Evolutionary conservation across 2,329 filamentous ascomycete species (phyloP).

Genomic region (Diplodia scrobiculata): DNA sequence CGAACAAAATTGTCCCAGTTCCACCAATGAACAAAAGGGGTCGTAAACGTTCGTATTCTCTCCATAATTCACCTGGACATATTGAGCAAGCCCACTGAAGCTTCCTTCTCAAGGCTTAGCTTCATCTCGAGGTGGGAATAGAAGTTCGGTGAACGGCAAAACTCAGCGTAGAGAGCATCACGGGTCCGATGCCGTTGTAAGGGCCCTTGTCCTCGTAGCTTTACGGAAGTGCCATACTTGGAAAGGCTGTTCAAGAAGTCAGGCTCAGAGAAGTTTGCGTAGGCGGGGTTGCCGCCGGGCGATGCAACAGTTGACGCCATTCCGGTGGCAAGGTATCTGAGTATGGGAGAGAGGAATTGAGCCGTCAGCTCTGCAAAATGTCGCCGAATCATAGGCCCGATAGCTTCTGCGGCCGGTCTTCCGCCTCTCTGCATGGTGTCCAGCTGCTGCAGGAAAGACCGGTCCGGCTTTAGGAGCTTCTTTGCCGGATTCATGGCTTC

Average conservation of each 20-base stretch:
- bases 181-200: slow-evolving; percentile 44
- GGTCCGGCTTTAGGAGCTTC: slow-evolving; percentile 46
- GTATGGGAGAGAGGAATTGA: slow-evolving; percentile 47
- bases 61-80: neutral
- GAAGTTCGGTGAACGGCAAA: slow-evolving; percentile 46
- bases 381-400: slow-evolving; percentile 45
- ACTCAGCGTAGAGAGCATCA: slow-evolving; percentile 44
- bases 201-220: slow-evolving; percentile 44
- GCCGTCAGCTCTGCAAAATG: slow-evolving; percentile 48
- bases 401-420: slow-evolving; percentile 29
- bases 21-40: slow-evolving; percentile 11
- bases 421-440: slow-evolving; percentile 36
- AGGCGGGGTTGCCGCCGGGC: slow-evolving; percentile 43
- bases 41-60: neutral
- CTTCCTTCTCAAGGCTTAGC: slow-evolving; percentile 46
- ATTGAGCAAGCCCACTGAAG: slow-evolving; percentile 42
- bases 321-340: slow-evolving; percentile 46
- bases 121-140: slow-evolving; percentile 50
- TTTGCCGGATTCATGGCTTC: slow-evolving; percentile 43
- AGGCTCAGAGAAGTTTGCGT: slow-evolving; percentile 44
- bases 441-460: slow-evolving; percentile 39
- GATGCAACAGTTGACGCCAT: slow-evolving; percentile 37
- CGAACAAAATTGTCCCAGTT: slow-evolving; percentile 8
- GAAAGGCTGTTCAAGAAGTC: slow-evolving; percentile 44
- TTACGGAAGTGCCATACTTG: slow-evolving; percentile 46